phyloP scores from a whole-genome alignment of 306 rosid genomes.

The Corylus americana region DNA sequence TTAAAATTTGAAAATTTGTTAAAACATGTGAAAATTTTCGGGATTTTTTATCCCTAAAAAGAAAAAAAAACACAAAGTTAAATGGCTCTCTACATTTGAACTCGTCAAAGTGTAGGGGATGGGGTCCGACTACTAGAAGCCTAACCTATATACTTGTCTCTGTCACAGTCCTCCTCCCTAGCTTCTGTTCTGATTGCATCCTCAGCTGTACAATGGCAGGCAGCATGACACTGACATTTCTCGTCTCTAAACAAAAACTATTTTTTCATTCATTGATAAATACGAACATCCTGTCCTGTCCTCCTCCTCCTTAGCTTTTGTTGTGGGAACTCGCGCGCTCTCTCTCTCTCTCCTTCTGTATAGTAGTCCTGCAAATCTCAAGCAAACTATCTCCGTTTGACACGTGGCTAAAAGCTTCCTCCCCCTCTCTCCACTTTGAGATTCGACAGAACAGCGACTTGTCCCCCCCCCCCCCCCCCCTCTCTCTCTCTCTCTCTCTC shows the following conservation, averaged over 20 bases:
- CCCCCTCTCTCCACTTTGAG: constrained; percentile 47
- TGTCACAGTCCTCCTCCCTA: neutral
- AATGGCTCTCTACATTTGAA: no score
- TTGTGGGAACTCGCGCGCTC: constrained; percentile 20
- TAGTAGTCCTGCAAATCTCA: constrained; percentile 24
- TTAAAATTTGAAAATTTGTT: no score
- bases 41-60: no score
- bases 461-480: neutral
- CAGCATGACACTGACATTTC: neutral
- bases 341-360: neutral
- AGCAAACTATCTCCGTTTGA: constrained; percentile 22
- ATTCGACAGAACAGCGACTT: constrained; percentile 35
- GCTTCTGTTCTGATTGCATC: neutral
- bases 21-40: no score
- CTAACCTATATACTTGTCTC: neutral
- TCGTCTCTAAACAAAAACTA: no score
- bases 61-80: no score
- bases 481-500: neutral
- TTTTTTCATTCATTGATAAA: neutral
- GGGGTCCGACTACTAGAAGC: neutral
- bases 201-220: no score
- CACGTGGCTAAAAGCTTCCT: constrained; percentile 44
- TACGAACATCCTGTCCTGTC: constrained; percentile 25
- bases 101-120: neutral
- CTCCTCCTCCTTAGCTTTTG: constrained; percentile 10